Base-by-base conservation (phyloP, 345 rosid species). In the Eutrema japonicum region DNA sequence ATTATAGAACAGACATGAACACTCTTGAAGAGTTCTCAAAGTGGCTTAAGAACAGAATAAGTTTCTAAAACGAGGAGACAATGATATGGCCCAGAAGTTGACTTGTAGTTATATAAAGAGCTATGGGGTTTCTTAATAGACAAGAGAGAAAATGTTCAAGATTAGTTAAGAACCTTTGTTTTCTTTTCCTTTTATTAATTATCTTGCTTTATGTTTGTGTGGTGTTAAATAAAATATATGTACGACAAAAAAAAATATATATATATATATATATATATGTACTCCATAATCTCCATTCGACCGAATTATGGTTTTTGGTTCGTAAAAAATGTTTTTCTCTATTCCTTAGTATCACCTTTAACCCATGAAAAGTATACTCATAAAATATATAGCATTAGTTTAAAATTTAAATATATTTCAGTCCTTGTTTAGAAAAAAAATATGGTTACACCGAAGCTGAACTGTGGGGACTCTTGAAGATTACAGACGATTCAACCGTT, bases 1-100 rank as follows among this genome's bases (percentile, higher is more conserved):
- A 75, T 62, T 75, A 75, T 62, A 75, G 79, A 54, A 7, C 74
- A 16, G 79, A 75, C 74, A 61, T 43, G 64, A 69, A 68, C 45
- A 75, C 79, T 46, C 79, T 75, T 61, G 70, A 68, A 11, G 51
- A 53, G 52, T 75, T 75, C 74, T 61, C 79, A 53, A 61, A 27
- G 46, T 75, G 79, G 79, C 74, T 68, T 52, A 68, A 75, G 70
- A 68, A 69, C 58, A 45, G 51, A 45, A 62, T 0, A 53, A 68
- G 63, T 35, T 75, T 75, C 68, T 75, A 75, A 67, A 59, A 10
- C 6, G 16, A 66, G 53, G 46, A 74, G 78, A 74, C 72, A 49
- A 22, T 58, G 49, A 11, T 56, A 57, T 57, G 66, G 72, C 40
- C 78, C 72, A 48, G 3, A 49, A 49, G 66, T 29, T 57, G 60